Evolutionary conservation across 495 filamentous ascomycete species (phyloP), one percentile per base, ranked within the genome.

Genomic region (Aspergillus bertholletiae): DNA sequence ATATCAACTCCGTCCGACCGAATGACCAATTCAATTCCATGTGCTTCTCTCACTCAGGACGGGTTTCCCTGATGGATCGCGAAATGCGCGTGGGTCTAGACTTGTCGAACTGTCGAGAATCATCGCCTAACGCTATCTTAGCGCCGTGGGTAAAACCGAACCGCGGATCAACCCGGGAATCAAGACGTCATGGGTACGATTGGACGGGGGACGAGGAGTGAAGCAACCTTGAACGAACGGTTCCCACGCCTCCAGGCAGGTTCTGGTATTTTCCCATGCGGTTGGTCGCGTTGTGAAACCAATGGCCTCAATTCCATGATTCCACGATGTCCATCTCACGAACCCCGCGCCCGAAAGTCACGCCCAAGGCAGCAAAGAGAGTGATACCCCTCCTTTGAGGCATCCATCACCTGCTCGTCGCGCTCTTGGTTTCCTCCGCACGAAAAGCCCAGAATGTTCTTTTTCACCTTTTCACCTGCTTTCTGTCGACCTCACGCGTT

Each of bases 381-480:
- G 26, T 8, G 26, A 37, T 53, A 43, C 51, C 51, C 53, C 34
- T 37, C 39, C 39, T 43, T 22, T 22, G 18, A 20, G 18, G 5
- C 18, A 22, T 21, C 20, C 15, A 46, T 48, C 48, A 21, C 46
- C 40, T 51, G 45, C 18, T 34, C 32, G 30, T 24, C 27, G 21
- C 21, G 20, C 18, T 13, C 15, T 47, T 46, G 47, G 37, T 11
- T n/a, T 20, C 2, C 23, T 9, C 2, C 44, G n/a, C 44, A 13
- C 27, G 43, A 40, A 47, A 43, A 49, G 53, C 34, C 57, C 49
- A 55, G 57, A 60, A 55, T 52, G 44, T 55, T 52, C 53, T 44
- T 51, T 39, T 48, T n/a, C 15, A 22, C 17, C 24, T 35, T 32
- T 46, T 28, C 39, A 47, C 34, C 49, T 60, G 43, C 34, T 47